Conservation (phyloP, 2,329 filamentous ascomycete genomes). For the Penicillium rolfsii region DNA sequence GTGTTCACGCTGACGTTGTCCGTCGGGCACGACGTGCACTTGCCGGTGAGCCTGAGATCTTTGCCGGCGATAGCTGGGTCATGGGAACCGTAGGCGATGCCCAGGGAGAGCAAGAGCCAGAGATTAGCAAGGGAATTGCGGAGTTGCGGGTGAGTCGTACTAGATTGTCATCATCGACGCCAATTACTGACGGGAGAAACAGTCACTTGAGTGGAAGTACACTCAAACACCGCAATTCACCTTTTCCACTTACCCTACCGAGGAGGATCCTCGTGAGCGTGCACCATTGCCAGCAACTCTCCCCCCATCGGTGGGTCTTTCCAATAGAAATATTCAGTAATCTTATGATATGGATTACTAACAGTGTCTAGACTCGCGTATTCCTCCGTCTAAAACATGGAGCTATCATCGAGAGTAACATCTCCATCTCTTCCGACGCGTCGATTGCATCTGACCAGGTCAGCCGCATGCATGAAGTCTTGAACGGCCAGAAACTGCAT, state of each 20-base stretch:
- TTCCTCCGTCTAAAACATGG: slow-evolving; percentile 48
- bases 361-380: slow-evolving; percentile 41
- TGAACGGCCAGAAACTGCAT: slow-evolving; percentile 52
- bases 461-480: slow-evolving; percentile 34
- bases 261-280: slow-evolving; percentile 61
- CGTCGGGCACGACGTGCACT: slow-evolving; percentile 38
- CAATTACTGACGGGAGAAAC: slow-evolving; percentile 1
- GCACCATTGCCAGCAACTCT: slow-evolving; percentile 56
- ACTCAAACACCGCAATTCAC: slow-evolving; percentile 84
- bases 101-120: slow-evolving; percentile 49
- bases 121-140: slow-evolving; percentile 63
- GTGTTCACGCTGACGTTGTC: slow-evolving; percentile 42
- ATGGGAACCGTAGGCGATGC: slow-evolving; percentile 57
- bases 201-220: slow-evolving; percentile 70
- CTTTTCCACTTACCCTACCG: slow-evolving; percentile 64
- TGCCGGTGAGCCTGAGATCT: slow-evolving; percentile 38
- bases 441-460: slow-evolving; percentile 39
- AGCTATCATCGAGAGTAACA: slow-evolving; percentile 44
- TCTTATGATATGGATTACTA: neutral
- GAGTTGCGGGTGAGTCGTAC: slow-evolving; percentile 57
- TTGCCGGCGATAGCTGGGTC: slow-evolving; percentile 41
- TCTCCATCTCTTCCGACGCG: slow-evolving; percentile 43
- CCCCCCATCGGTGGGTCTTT: slow-evolving; percentile 48
- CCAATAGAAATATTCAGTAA: neutral
- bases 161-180: neutral